A percentile compares a stretch with the other conserved stretches of the same genome.
Evolutionary conservation across 164 flowering plant genomes (phyloP).

Genomic region (Macadamia integrifolia): DNA sequence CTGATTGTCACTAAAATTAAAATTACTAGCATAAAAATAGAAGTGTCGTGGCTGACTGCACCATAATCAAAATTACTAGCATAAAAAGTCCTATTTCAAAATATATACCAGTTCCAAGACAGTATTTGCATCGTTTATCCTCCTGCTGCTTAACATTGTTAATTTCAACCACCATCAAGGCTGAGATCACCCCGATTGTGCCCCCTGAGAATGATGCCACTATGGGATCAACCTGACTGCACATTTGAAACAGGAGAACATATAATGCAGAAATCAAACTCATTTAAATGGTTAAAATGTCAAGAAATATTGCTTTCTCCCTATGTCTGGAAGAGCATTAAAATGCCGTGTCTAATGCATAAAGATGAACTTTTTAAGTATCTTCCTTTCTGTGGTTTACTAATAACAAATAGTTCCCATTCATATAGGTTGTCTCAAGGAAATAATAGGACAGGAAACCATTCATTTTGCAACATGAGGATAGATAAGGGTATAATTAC

Average conservation of each 20-base stretch:
- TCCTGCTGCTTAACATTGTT: slow-evolving; percentile 98
- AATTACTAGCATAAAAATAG: no score
- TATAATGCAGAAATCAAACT: not conserved
- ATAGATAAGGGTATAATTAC: not conserved
- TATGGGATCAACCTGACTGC: slow-evolving; percentile 96
- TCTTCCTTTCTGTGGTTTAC: no score
- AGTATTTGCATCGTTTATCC: slow-evolving; percentile 92
- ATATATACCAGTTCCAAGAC: slow-evolving; percentile 83
- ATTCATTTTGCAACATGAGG: not conserved
- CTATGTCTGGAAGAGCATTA: not conserved
- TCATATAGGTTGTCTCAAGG: no score
- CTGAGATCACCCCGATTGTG: slow-evolving; percentile 96
- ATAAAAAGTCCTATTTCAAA: not conserved
- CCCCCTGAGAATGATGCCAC: slow-evolving; percentile 99
- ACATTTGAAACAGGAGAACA: slow-evolving; percentile 10
- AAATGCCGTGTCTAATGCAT: not conserved
- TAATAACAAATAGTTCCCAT: no score
- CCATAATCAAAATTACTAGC: no score
- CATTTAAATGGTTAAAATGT: no score
- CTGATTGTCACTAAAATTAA: no score
- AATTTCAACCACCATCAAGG: slow-evolving; percentile 93
- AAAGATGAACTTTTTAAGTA: not conserved
- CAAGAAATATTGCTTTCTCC: no score
- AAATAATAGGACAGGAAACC: not conserved
- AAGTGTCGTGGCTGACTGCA: no score